Base-by-base conservation (phyloP, 257 asterid species). In the Pogostemon cablin region DNA sequence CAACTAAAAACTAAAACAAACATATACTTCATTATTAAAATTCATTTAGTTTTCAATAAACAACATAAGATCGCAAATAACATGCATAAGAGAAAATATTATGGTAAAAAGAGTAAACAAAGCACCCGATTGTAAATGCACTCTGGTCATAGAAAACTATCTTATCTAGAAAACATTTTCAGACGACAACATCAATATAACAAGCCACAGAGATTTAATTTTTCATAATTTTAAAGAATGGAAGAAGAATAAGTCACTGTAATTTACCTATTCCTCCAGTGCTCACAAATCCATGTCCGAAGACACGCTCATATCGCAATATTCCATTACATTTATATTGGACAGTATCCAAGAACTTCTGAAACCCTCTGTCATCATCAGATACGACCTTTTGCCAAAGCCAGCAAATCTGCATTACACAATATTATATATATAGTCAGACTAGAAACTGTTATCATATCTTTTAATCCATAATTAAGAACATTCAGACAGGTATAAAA, bases 271-370 rank as follows among this genome's bases (percentile, higher is more conserved):
- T 69, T 64, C 99, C 99, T 76, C 99, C 99, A 1, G 99, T 95
- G 92, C 98, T 91, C 61, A 95, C 99, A 84, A 43, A 95, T 68
- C 99, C 99, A 54, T 72, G 80, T 62, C 99, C 99, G 80, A 95
- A 95, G 71, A 95, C 96, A 6, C 96, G 97, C 74, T 95, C 97
- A 56, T 91, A 95, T 1, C 98, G 95, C 75, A 89, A 71, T 75
- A 95, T 95, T 75, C 98, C 91, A 78, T 85, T 95, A 32, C 86
- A 86, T 70, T 84, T 95, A 59, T 95, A 95, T 65, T 95, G 99
- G 75, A 95, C 98, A 9, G 81, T 91, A 46, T 95, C 99, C 86
- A 95, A 81, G 83, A 95, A 91, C 71, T 85, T 90, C 81, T 95
- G 99, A 78, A 91, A 95, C 11, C 86, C 95, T 69, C 60, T 85